Conservation (phyloP, 75 land plant genomes). For the Pinus albicaulis region DNA sequence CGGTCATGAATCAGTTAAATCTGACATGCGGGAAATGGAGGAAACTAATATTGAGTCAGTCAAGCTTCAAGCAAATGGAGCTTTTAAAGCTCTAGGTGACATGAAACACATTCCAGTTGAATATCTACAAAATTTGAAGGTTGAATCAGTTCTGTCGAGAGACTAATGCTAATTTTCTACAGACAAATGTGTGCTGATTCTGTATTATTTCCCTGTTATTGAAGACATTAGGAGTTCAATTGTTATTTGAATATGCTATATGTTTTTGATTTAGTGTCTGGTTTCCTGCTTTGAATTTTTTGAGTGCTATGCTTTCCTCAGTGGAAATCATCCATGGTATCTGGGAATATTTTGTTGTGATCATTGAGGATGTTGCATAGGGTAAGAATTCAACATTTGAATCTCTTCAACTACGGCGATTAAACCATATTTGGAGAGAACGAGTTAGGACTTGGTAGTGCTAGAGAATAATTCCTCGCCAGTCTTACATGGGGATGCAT, state of each 20-base stretch:
- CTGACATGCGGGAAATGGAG: neutral
- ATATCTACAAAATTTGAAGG: constrained; percentile 1
- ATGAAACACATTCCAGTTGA: constrained; percentile 3
- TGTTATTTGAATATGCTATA: neutral
- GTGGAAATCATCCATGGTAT: neutral
- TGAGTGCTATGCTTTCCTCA: neutral
- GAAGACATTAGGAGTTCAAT: neutral
- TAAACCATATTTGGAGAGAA: too few species aligned
- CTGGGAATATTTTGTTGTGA: neutral
- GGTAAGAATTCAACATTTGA: too few species aligned
- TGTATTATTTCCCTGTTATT: neutral
- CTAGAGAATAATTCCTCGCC: too few species aligned
- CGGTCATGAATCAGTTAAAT: neutral
- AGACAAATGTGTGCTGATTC: neutral
- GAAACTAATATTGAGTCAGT: neutral
- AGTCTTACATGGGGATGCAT: too few species aligned
- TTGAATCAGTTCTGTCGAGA: neutral
- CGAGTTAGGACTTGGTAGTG: too few species aligned
- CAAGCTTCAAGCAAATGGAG: neutral
- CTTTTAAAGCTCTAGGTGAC: neutral
- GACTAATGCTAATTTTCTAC: neutral
- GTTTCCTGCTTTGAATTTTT: neutral
- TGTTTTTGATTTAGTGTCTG: neutral
- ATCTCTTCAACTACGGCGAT: too few species aligned
- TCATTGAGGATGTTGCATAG: neutral